These are phyloP conservation scores for Pseudozyma sp. DNA, from an alignment of 1,284 basidiomycete species.

Conservation along the genomic window DNA sequence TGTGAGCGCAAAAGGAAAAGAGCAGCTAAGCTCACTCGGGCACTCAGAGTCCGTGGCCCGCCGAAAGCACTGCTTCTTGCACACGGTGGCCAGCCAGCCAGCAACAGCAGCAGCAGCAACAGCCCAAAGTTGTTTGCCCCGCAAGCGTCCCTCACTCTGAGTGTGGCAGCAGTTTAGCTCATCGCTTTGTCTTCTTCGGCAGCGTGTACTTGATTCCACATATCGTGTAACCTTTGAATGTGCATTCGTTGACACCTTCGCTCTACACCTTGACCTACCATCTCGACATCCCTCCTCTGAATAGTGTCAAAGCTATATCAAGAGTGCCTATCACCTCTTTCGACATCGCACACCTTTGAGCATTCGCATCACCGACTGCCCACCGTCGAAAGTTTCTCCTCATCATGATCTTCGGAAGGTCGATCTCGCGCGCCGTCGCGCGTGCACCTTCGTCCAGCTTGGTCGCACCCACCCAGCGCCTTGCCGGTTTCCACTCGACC, in stretches of 20 bases:
- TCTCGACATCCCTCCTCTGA: background rate
- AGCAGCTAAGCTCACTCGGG: too few species aligned
- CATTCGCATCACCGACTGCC: constrained; percentile 3
- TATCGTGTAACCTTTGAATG: background rate
- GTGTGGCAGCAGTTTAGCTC: constrained; percentile 14
- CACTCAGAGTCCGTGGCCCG: too few species aligned
- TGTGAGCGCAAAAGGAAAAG: too few species aligned
- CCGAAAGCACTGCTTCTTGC: too few species aligned
- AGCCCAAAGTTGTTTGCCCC: constrained; percentile 23
- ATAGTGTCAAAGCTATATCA: constrained; percentile 12
- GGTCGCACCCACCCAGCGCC: constrained; percentile 40
- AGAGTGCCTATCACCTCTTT: background rate
- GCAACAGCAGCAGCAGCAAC: too few species aligned
- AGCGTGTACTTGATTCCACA: too few species aligned
- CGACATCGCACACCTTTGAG: background rate
- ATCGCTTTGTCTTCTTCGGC: background rate
- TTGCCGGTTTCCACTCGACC: constrained; percentile 61
- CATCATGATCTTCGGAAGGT: constrained; percentile 51
- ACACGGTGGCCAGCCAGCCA: background rate
- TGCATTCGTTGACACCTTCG: constrained; percentile 8
- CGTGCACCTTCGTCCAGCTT: constrained; percentile 48
- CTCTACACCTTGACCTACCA: background rate
- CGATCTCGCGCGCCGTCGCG: constrained; percentile 55
- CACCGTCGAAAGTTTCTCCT: constrained; percentile 8
- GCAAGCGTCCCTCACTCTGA: constrained; percentile 19